These are phyloP conservation scores for Mycena rosella DNA, from an alignment of 768 basidiomycete species.

Conservation along the genomic window DNA sequence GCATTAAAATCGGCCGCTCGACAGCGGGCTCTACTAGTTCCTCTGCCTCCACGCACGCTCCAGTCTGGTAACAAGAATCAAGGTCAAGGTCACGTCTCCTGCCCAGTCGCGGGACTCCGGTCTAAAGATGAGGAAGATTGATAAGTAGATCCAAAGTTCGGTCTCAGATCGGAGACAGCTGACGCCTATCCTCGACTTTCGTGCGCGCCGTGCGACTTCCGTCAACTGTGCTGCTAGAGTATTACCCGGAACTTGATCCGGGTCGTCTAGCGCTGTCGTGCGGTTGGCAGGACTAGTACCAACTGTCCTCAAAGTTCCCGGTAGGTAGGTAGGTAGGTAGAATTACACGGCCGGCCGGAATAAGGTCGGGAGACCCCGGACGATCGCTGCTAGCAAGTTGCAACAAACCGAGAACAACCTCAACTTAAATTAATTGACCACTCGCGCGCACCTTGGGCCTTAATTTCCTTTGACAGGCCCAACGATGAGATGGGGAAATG, in stretches of 20 bases:
- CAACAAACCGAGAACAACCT: no score
- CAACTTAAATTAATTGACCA: neutral
- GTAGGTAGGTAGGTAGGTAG: no score
- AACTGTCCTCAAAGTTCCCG: neutral
- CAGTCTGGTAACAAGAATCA: neutral
- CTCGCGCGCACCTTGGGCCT: neutral
- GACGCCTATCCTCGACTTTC: slow-evolving; percentile 11
- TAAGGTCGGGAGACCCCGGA: neutral
- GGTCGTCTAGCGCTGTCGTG: slow-evolving; percentile 1
- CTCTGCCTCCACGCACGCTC: neutral
- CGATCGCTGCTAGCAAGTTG: no score
- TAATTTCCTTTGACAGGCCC: slow-evolving; percentile 13
- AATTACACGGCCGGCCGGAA: no score
- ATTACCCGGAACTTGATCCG: slow-evolving; percentile 13
- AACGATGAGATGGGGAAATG: neutral
- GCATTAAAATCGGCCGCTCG: no score
- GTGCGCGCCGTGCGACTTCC: slow-evolving; percentile 5
- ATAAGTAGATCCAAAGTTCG: neutral
- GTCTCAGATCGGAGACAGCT: slow-evolving; percentile 14
- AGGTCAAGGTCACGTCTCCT: neutral
- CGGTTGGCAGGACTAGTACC: neutral
- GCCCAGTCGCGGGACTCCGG: neutral
- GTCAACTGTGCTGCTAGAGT: neutral
- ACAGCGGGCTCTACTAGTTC: no score
- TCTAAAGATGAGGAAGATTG: neutral